A percentile compares a stretch with the other conserved stretches of the same genome.
These are phyloP conservation scores for Monosporascus sp. DNA, from an alignment of 2,329 filamentous ascomycete species.

Conservation along the genomic window DNA sequence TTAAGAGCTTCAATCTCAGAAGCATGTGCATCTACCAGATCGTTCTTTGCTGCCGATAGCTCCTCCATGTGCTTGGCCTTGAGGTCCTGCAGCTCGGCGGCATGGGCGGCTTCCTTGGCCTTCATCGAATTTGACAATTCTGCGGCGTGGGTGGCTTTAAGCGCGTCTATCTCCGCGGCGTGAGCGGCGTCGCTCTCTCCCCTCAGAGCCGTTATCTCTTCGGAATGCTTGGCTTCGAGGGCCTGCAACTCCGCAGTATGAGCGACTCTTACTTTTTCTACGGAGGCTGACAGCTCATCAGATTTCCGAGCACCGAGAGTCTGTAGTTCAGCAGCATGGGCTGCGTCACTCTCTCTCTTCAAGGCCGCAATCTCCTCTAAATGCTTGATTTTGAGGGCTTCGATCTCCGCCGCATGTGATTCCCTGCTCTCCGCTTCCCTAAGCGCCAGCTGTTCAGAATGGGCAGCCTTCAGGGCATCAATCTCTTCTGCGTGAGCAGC, in stretches of 20 bases:
- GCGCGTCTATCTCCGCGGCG: constrained; percentile 11
- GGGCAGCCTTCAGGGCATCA: constrained; percentile 8
- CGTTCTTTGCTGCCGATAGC: constrained; percentile 14
- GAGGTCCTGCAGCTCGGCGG: constrained; percentile 19
- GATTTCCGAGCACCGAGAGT: constrained; percentile 10
- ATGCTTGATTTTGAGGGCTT: constrained; percentile 10
- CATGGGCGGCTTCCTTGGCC: constrained; percentile 17
- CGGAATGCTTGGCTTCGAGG: constrained; percentile 4
- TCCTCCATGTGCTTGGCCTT: constrained; percentile 17
- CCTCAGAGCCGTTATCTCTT: constrained; percentile 1
- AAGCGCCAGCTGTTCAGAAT: constrained; percentile 3
- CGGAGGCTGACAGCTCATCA: constrained; percentile 8
- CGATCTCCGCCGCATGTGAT: constrained; percentile 5
- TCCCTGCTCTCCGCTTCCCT: constrained; percentile 1
- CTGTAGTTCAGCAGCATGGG: constrained; percentile 13
- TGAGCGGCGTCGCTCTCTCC: constrained; percentile 6
- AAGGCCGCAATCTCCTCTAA: constrained; percentile 3
- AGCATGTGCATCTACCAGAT: constrained; percentile 12
- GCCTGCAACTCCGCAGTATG: constrained; percentile 11
- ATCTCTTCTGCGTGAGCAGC: constrained; percentile 8
- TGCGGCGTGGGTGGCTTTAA: constrained; percentile 18
- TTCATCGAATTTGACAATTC: constrained; percentile 16
- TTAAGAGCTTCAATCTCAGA: constrained; percentile 18
- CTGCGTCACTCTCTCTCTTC: constrained; percentile 5
- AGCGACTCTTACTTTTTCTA: constrained; percentile 14